Conservation (phyloP, 2,329 filamentous ascomycete species). For the Apiospora hydei region DNA sequence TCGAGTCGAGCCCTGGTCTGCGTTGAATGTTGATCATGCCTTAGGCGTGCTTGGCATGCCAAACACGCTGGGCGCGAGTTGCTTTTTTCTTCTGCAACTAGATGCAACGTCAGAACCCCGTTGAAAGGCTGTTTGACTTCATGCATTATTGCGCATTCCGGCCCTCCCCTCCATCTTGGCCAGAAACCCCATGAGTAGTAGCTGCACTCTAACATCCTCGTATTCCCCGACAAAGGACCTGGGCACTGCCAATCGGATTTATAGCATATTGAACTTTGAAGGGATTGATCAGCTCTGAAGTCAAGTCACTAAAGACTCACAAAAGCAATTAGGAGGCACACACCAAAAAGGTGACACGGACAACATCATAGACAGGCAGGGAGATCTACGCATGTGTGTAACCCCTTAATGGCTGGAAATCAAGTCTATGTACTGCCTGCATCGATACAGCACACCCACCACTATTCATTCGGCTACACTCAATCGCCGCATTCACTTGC, state of each 20-base stretch:
- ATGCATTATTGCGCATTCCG: constrained; percentile 7
- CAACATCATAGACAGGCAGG: background rate
- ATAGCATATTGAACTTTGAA: background rate
- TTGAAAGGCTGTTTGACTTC: constrained; percentile 14
- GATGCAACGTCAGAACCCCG: constrained; percentile 16
- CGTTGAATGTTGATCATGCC: constrained; percentile 21
- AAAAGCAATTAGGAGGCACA: too few relatives aligned
- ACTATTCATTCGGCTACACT: background rate
- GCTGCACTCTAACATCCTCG: background rate
- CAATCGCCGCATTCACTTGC: background rate
- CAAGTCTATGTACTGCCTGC: background rate
- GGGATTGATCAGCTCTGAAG: background rate
- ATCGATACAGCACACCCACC: too few relatives aligned
- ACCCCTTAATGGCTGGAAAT: background rate
- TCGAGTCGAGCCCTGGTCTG: background rate
- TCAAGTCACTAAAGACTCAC: background rate
- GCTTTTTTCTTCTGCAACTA: constrained; percentile 5
- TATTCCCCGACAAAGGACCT: background rate
- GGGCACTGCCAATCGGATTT: background rate
- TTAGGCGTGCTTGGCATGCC: constrained; percentile 19
- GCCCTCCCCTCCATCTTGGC: background rate
- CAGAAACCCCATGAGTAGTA: background rate
- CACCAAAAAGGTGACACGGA: background rate
- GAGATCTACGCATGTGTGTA: background rate
- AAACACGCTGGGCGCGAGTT: constrained; percentile 8